Percentiles rank a stretch among this genome's conserved stretches.
phyloP scores from a whole-genome alignment of 225 moss, liverwort and hornwort species.

The Pseudoscleropodium purum region DNA sequence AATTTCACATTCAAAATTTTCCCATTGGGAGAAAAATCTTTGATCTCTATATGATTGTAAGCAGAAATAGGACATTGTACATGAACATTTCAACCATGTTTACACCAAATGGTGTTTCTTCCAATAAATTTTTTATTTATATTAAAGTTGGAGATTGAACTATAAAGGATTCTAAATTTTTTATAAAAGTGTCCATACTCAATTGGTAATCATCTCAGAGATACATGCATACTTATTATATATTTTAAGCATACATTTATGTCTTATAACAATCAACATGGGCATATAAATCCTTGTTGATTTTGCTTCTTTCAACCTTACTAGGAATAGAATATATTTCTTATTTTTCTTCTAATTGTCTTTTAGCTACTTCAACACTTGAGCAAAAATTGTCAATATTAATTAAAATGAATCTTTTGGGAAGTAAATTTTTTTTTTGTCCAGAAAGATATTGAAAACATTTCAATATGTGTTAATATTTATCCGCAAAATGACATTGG shows the following conservation, averaged over 20 bases:
- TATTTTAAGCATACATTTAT: neutral
- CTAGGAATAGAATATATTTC: neutral
- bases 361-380: neutral
- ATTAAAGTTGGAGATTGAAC: neutral
- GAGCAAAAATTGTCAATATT: neutral
- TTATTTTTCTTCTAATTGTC: neutral
- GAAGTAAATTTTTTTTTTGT: neutral
- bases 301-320: neutral
- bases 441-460: neutral
- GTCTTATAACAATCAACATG: accelerated
- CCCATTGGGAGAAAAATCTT: too few species aligned
- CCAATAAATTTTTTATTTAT: neutral
- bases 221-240: neutral
- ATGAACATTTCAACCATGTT: too few species aligned
- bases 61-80: too few species aligned
- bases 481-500: neutral
- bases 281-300: neutral
- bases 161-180: neutral
- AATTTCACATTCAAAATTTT: too few species aligned
- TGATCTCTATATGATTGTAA: too few species aligned
- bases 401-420: neutral
- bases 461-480: neutral
- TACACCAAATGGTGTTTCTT: too few species aligned
- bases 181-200: neutral
- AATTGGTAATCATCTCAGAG: neutral